A percentile compares a stretch with the other conserved stretches of the same genome.
These are phyloP conservation scores for Tritrichomonas foetus DNA, from an alignment of 208 protist genomes.

Conservation along the genomic window DNA sequence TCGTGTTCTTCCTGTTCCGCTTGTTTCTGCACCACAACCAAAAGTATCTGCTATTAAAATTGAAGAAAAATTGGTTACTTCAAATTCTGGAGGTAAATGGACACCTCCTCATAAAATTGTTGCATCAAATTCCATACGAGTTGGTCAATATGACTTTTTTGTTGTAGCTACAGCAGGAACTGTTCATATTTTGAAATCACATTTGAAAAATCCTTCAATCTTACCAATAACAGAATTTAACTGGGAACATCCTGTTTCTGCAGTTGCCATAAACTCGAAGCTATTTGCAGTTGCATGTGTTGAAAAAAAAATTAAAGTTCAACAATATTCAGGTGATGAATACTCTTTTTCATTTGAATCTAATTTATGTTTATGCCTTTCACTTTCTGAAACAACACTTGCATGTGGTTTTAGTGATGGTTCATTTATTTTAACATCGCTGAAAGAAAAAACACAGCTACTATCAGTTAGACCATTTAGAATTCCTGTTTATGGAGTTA, in stretches of 20 bases:
- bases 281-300: background rate
- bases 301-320: background rate
- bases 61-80: background rate
- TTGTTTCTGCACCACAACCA: background rate
- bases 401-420: background rate
- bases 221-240: background rate
- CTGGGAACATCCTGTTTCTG: background rate
- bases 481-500: background rate
- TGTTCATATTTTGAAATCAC: background rate
- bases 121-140: background rate
- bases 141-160: conserved; percentile 22
- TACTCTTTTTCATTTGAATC: background rate
- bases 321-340: background rate
- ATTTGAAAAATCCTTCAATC: background rate
- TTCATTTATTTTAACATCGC: background rate
- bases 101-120: background rate
- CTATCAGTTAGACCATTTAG: background rate
- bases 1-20: background rate
- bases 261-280: background rate
- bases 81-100: background rate
- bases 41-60: background rate
- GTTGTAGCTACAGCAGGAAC: background rate
- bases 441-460: background rate
- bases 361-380: background rate
- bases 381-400: background rate